phyloP scores from a whole-genome alignment of 768 basidiomycete genomes.

The Tephrocybe sp. region DNA sequence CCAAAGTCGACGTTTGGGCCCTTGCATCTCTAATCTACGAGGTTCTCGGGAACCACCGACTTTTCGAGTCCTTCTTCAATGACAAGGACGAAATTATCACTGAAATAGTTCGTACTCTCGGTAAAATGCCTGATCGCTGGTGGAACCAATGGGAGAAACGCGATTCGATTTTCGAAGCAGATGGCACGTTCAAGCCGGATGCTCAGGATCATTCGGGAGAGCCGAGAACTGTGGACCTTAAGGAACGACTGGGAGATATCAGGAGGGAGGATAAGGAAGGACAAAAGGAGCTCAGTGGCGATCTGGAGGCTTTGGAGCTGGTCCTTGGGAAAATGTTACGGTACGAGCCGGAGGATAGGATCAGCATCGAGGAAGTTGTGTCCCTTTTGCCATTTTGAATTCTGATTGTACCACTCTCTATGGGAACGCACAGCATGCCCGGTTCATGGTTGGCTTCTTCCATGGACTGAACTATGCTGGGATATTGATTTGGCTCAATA shows the following conservation, averaged over 20 bases:
- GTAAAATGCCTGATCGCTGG: conserved; percentile 6
- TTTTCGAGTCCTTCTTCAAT: conserved; percentile 2
- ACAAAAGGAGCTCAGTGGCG: conserved; percentile 15
- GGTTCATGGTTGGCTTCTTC: no score
- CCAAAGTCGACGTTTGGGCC: conserved; percentile 3
- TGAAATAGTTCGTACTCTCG: conserved; percentile 5
- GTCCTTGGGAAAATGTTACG: conserved; percentile 2
- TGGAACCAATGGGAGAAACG: background rate
- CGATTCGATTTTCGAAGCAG: background rate
- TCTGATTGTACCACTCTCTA: no score
- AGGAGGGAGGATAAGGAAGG: background rate
- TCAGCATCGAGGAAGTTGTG: conserved; percentile 7
- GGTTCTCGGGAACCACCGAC: conserved; percentile 2
- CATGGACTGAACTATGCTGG: background rate
- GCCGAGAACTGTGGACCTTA: conserved; percentile 5
- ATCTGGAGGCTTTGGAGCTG: conserved; percentile 3
- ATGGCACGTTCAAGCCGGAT: conserved; percentile 1
- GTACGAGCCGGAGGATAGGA: conserved; percentile 8
- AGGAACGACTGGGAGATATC: conserved; percentile 4
- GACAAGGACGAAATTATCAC: conserved; percentile 1
- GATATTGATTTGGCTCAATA: no score
- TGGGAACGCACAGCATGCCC: no score
- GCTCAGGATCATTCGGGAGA: background rate
- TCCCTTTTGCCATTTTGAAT: conserved; percentile 8
- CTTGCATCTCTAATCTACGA: conserved; percentile 5